phyloP scores from a whole-genome alignment of 768 basidiomycete genomes.

The Austroboletus festivus region DNA sequence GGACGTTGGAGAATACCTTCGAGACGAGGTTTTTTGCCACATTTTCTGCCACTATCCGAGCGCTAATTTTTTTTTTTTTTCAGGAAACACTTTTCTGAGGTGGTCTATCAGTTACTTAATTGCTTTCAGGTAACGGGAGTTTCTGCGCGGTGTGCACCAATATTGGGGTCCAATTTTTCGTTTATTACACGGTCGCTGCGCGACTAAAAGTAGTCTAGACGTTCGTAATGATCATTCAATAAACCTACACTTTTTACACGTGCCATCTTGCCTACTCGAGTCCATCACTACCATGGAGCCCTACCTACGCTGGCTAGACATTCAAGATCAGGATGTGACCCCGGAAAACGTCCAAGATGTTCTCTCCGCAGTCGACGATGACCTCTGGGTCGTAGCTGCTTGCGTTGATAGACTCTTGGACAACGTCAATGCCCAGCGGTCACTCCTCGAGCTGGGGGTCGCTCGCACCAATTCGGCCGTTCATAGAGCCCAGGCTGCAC shows the following conservation, averaged over 20 bases:
- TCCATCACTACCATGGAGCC: constrained; percentile 35
- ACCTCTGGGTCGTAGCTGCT: constrained; percentile 77
- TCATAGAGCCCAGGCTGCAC: constrained; percentile 43
- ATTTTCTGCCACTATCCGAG: neutral
- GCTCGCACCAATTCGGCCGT: constrained; percentile 51
- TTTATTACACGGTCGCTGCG: constrained; percentile 5
- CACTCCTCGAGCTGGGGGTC: constrained; percentile 62
- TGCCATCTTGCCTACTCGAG: no score
- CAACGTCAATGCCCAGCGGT: constrained; percentile 50
- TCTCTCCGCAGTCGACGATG: constrained; percentile 54
- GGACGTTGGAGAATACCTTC: constrained; percentile 96
- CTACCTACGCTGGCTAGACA: constrained; percentile 52
- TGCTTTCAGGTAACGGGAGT: constrained; percentile 21
- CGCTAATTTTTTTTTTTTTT: constrained; percentile 12
- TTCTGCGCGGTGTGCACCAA: no score
- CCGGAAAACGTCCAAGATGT: constrained; percentile 43
- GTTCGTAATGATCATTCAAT: constrained; percentile 3
- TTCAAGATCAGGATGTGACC: constrained; percentile 59
- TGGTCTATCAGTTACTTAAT: constrained; percentile 7
- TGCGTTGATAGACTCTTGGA: constrained; percentile 67
- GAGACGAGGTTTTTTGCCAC: constrained; percentile 76
- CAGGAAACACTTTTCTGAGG: constrained; percentile 78
- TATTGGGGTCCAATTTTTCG: constrained; percentile 36
- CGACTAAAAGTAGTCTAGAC: constrained; percentile 32
- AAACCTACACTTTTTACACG: no score